Evolutionary conservation across 1,284 basidiomycete species (phyloP).

Genomic region (Bjerkandera adusta): DNA sequence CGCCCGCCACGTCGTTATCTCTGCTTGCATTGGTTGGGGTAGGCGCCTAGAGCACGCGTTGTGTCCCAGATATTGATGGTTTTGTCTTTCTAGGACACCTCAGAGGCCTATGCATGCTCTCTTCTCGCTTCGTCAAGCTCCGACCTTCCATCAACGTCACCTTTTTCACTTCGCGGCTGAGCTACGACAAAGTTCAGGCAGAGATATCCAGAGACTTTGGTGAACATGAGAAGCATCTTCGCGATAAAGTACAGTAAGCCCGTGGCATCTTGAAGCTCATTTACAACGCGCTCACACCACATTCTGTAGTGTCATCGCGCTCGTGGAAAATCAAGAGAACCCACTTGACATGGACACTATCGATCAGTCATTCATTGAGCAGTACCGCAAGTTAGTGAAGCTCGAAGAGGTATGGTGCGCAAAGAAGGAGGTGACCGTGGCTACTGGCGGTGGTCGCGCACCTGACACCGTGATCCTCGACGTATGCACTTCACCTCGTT

Average conservation of each 20-base stretch:
- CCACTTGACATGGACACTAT: conserved; percentile 4
- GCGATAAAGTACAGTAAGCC: no score
- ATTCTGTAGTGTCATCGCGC: conserved; percentile 5
- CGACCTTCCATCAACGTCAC: not conserved
- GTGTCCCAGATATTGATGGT: no score
- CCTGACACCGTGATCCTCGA: not conserved
- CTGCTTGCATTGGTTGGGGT: no score
- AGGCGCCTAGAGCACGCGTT: no score
- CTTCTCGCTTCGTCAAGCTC: not conserved
- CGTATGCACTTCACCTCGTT: not conserved
- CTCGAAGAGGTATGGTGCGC: not conserved
- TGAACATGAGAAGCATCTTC: not conserved
- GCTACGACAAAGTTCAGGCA: not conserved
- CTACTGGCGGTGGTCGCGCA: not conserved
- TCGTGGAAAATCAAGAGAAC: not conserved
- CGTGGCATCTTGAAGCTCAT: not conserved
- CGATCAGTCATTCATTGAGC: conserved; percentile 1
- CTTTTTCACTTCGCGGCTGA: not conserved
- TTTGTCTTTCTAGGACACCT: conserved; percentile 1
- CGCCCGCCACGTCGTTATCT: no score
- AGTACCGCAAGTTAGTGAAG: conserved; percentile 4
- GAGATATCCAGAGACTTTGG: conserved; percentile 2
- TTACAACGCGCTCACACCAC: not conserved
- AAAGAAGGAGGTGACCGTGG: not conserved
- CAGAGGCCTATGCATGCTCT: conserved; percentile 1